Base-by-base conservation (phyloP, 805 yeast species). In the Metschnikowia similis region DNA sequence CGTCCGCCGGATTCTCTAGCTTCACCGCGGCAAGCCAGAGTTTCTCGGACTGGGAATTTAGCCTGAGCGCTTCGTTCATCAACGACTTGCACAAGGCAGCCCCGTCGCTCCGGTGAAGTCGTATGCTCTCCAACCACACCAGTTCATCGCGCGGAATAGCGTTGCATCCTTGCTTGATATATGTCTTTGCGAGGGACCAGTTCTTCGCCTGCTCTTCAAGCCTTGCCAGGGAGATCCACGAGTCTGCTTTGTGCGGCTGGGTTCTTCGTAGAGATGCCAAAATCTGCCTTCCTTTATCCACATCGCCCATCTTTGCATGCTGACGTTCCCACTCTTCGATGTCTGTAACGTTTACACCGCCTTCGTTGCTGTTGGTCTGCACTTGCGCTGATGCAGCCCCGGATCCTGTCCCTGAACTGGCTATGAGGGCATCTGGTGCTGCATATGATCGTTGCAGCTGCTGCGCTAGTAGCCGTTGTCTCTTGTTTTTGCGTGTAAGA, bases 191-290 rank as follows among this genome's bases (percentile, higher is more conserved):
- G 11, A 66, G 66, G 5, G 67, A 67, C 48, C 72, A 71, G 46
- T 81, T 82, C 40, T 75, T 75, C 1, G 84, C 85, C 41, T 76
- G 77, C 55, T 81, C 85, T 61, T 92, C 98, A 8, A 89, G 63
- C 42, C 89, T 68, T 0, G 96, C 95, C 43, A 89, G 80, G 0
- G 95, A 89, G 21, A 92, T 86, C 96, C 96, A 92, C 4, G 86
- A 87, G 43, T 80, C 79, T 0, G 96, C 79, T 50, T 83, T 84
- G 38, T 69, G 66, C 0, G 97, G 96, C 57, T 88, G 85, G 0
- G 89, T 70, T 55, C 79, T 80, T 34, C 95, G 74, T 55, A 87
- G 76, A 2, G 89, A 83, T n/a, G 79, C 70, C 41, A 91, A 72
- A 8, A 89, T 70, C 2, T 74, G 60, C 35, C 94, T 69, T 35